A percentile compares a stretch with the other conserved stretches of the same genome.
Conservation (phyloP, 2,329 filamentous ascomycete genomes). For the Scleromitrula shiraiana region DNA sequence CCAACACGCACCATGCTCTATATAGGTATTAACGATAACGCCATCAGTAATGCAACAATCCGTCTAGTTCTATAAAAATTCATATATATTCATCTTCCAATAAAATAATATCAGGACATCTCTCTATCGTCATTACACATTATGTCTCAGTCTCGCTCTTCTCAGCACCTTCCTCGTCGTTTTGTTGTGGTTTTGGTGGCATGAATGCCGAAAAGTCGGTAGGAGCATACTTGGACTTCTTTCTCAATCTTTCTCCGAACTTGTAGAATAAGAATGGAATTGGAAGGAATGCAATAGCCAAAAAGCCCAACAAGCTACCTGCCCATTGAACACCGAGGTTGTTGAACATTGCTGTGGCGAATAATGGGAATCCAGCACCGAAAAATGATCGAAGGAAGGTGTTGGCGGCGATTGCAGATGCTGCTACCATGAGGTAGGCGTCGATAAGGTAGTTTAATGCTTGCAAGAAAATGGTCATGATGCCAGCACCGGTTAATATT, state of each 20-base stretch:
- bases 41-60: conserved; percentile 1
- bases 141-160: background rate
- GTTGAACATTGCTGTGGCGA: conserved; percentile 33
- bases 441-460: conserved; percentile 18
- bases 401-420: conserved; percentile 19
- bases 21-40: background rate
- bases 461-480: conserved; percentile 48
- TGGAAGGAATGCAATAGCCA: conserved; percentile 34
- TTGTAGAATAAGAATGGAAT: conserved; percentile 39
- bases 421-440: conserved; percentile 17
- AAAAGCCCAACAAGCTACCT: conserved; percentile 33
- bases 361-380: conserved; percentile 22
- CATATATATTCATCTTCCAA: background rate
- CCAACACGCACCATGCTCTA: no score
- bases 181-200: background rate
- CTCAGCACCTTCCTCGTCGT: background rate
- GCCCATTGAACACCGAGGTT: conserved; percentile 34
- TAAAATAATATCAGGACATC: background rate
- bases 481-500: conserved; percentile 49
- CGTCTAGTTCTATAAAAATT: background rate
- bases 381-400: conserved; percentile 17
- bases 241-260: conserved; percentile 50
- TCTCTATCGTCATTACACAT: background rate
- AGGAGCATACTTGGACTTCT: conserved; percentile 13
- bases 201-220: conserved; percentile 4